Evolutionary conservation across 1,284 basidiomycete species (phyloP), one percentile per base, ranked within the genome.

Genomic region (Trichosporon asahii): DNA sequence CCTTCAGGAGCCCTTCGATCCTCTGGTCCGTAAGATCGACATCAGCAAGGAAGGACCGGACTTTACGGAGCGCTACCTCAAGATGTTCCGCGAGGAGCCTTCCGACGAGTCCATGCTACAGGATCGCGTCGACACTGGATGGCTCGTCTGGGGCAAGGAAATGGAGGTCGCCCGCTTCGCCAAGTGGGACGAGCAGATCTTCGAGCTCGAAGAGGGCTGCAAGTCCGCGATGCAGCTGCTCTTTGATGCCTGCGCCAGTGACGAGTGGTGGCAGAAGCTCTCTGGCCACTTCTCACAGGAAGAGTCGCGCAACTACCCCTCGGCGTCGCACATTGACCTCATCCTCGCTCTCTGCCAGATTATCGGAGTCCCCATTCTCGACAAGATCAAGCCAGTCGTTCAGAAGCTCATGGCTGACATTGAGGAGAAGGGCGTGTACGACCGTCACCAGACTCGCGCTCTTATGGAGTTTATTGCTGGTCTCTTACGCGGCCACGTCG

Each of bases 371-470:
- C 66, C 70, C 2, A 70, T 81, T 2, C 77, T 83, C 37, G 74
- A 79, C 33, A 72, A 75, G 27, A 71, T 81, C 66, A 73, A 69
- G 35, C 79, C 78, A 0, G 78, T 84, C 63, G 70, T 84, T 33
- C 78, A 81, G 18, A 73, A 66, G 27, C 78, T 79, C 57, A 71
- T 84, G 25, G 66, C 75, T 5, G 82, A 82, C 44, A 81, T 80
- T 74, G 82, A 78, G 14, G 46, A 53, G 65, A 82, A 74, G 61
- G 82, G 80, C 73, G 76, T 79, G 9, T 79, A 79, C 37, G 93
- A 98, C 79, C 91, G 94, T 69, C 96, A 94, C 85, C 93, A 94
- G 83, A 95, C 96, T 79, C 88, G 95, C 35, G 94, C 94, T 25
- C 91, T 91, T 7, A 93, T 91, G 66, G 96, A 99, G 85, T 85